These are phyloP conservation scores for Phytomonas francai DNA, from an alignment of 208 protist genomes.

Conservation along the genomic window DNA sequence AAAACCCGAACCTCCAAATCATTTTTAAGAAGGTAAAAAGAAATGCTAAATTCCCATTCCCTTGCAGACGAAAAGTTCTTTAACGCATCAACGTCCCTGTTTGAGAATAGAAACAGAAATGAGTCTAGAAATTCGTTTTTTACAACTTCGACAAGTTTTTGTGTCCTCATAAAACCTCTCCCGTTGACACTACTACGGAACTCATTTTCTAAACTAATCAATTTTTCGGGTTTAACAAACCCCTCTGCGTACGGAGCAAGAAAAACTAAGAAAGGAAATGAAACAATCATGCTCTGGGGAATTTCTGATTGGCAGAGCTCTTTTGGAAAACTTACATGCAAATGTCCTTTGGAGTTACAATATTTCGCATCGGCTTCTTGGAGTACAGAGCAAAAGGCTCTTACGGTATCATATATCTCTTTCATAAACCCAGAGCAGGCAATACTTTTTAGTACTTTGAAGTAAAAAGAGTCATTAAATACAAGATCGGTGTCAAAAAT, in stretches of 20 bases:
- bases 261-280: slow-evolving; percentile 69
- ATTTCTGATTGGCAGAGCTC: not conserved
- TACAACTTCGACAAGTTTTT: slow-evolving; percentile 6
- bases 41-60: slow-evolving; percentile 10
- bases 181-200: not conserved
- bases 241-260: slow-evolving; percentile 61
- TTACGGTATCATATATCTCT: slow-evolving; percentile 35
- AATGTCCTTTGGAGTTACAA: slow-evolving; percentile 14
- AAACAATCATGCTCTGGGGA: slow-evolving; percentile 22
- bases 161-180: slow-evolving; percentile 6
- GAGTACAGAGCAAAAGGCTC: slow-evolving; percentile 59
- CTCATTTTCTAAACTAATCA: not conserved
- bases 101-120: not conserved
- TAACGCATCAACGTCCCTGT: not conserved
- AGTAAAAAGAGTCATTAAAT: slow-evolving; percentile 61
- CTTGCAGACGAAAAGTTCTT: slow-evolving; percentile 1
- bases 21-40: not conserved
- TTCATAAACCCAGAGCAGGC: slow-evolving; percentile 38
- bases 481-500: slow-evolving; percentile 13
- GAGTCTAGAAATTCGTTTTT: not conserved
- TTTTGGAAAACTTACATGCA: not conserved
- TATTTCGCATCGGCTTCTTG: slow-evolving; percentile 56
- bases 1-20: slow-evolving; percentile 11
- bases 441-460: slow-evolving; percentile 44
- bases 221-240: slow-evolving; percentile 29